Percentiles rank a stretch among this genome's conserved stretches.
Evolutionary conservation across 805 yeast species (phyloP).

Genomic region (Yarrowia hollandica): DNA sequence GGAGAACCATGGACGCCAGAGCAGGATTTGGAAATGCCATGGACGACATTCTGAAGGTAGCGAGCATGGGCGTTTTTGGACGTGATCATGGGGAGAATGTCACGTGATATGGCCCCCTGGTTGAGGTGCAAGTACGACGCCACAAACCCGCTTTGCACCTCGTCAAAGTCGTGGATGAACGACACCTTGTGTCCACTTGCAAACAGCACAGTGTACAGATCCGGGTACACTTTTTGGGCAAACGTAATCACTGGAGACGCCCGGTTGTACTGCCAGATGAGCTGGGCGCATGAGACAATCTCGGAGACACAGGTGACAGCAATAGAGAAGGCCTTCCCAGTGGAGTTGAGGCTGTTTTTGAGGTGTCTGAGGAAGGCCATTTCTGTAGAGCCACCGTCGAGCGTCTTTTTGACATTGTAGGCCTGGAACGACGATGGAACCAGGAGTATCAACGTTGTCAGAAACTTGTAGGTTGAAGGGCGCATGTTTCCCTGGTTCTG

Average conservation of each 20-base stretch:
- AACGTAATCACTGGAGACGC: background rate
- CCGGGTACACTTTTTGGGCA: constrained; percentile 18
- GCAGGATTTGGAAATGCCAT: constrained; percentile 17
- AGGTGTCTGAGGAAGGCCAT: constrained; percentile 18
- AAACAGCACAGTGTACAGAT: constrained; percentile 13
- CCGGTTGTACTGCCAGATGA: constrained; percentile 18
- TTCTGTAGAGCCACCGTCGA: background rate
- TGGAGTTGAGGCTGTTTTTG: constrained; percentile 19
- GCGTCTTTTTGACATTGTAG: background rate
- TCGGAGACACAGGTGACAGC: constrained; percentile 21
- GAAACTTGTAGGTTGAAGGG: constrained; percentile 6
- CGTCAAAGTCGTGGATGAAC: constrained; percentile 14
- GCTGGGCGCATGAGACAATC: constrained; percentile 28
- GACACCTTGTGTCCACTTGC: constrained; percentile 11
- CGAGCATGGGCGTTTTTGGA: constrained; percentile 3
- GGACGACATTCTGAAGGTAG: constrained; percentile 17
- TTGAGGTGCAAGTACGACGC: constrained; percentile 13
- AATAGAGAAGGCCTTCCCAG: constrained; percentile 17
- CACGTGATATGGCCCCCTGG: background rate
- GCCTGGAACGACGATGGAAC: constrained; percentile 5
- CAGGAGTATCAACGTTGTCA: constrained; percentile 8
- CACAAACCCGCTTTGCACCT: constrained; percentile 13
- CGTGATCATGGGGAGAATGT: constrained; percentile 8
- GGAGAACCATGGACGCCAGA: constrained; percentile 16
- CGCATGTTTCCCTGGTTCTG: constrained; percentile 16